phyloP scores from a whole-genome alignment of 331 rosid species.

The Malus hybrid region DNA sequence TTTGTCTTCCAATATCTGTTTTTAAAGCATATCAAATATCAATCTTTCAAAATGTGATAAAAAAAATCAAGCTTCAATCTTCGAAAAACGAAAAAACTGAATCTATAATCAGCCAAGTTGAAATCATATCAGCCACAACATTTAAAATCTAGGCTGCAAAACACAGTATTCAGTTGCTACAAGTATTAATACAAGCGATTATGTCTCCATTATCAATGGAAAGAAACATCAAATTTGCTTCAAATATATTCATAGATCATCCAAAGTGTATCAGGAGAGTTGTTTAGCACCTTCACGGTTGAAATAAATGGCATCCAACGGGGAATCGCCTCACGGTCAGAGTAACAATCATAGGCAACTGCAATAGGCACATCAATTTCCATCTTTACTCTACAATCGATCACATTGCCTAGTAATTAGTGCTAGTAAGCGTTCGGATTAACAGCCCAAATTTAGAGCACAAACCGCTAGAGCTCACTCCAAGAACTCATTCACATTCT shows the following conservation, averaged over 20 bases:
- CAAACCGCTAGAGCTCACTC: not conserved
- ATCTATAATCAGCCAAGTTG: not conserved
- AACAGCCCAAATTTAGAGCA: not conserved
- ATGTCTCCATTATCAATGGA: not conserved
- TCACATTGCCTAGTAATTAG: slow-evolving; percentile 14
- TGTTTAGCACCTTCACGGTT: slow-evolving; percentile 51
- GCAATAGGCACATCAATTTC: slow-evolving; percentile 72
- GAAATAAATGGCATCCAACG: slow-evolving; percentile 97
- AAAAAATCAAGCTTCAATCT: too few relatives aligned
- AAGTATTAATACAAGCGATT: not conserved
- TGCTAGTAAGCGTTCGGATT: not conserved
- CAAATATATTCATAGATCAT: not conserved
- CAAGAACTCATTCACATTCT: not conserved
- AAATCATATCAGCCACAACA: not conserved
- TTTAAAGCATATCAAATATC: not conserved
- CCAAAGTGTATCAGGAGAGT: not conserved
- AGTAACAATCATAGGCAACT: slow-evolving; percentile 69
- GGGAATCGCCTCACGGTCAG: slow-evolving; percentile 86
- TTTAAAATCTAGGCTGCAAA: not conserved
- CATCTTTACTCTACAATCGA: slow-evolving; percentile 80
- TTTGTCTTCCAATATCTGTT: slow-evolving; percentile 71
- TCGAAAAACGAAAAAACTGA: not conserved
- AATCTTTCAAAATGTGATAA: not conserved
- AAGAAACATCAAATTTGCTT: not conserved
- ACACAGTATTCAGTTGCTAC: not conserved